These are phyloP conservation scores for Chaetoscypha palmicola DNA, from an alignment of 2,329 filamentous ascomycete species.

Conservation along the genomic window DNA sequence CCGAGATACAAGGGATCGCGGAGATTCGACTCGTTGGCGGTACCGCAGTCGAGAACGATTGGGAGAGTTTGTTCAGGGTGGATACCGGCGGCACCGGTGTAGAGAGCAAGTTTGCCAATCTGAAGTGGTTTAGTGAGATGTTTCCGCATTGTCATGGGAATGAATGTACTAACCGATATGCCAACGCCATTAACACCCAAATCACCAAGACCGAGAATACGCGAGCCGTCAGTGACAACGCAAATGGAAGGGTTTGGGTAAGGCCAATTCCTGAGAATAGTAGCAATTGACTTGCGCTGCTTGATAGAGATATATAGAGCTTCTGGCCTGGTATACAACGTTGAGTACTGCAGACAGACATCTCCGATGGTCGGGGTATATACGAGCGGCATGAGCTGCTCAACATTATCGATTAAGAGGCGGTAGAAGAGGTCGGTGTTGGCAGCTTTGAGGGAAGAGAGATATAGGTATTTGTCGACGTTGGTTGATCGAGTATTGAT, in stretches of 20 bases:
- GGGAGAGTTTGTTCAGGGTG: constrained; percentile 76
- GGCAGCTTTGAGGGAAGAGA: constrained; percentile 66
- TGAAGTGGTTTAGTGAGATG: constrained; percentile 26
- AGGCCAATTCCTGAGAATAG: constrained; percentile 90
- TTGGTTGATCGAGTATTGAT: constrained; percentile 61
- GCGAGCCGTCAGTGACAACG: constrained; percentile 91
- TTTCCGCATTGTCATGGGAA: background rate
- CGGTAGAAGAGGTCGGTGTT: constrained; percentile 81
- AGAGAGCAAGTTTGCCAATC: constrained; percentile 90
- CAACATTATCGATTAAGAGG: constrained; percentile 67
- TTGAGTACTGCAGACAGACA: constrained; percentile 92
- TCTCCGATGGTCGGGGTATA: constrained; percentile 92
- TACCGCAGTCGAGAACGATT: constrained; percentile 61
- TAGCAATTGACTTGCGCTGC: constrained; percentile 82
- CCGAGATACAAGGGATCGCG: constrained; percentile 79
- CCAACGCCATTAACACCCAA: constrained; percentile 96
- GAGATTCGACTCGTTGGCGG: constrained; percentile 59
- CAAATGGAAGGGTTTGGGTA: constrained; percentile 87
- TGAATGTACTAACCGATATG: constrained; percentile 63
- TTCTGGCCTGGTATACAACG: constrained; percentile 91
- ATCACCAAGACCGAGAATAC: constrained; percentile 87
- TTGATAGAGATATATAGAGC: constrained; percentile 93
- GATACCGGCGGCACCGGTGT: constrained; percentile 93
- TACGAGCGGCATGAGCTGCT: constrained; percentile 75
- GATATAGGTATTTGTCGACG: constrained; percentile 79